These are phyloP conservation scores for Suillus placidus DNA, from an alignment of 768 basidiomycete genomes.

Conservation along the genomic window DNA sequence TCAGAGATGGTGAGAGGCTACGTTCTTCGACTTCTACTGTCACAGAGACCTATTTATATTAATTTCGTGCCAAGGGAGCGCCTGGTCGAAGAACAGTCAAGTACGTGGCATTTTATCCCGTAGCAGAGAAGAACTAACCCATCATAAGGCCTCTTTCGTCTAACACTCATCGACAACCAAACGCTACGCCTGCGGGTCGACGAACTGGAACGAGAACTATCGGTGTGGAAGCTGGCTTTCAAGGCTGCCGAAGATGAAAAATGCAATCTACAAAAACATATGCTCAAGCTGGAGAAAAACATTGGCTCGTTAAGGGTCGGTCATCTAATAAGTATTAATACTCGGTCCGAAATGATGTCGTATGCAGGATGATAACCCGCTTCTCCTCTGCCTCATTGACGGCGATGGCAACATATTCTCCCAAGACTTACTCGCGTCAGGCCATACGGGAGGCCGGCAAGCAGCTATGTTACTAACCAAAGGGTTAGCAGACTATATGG, in stretches of 20 bases:
- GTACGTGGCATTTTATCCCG: constrained; percentile 17
- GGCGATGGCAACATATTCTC: constrained; percentile 45
- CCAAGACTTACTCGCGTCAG: constrained; percentile 32
- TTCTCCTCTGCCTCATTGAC: constrained; percentile 42
- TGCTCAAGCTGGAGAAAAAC: constrained; percentile 33
- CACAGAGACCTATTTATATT: constrained; percentile 3
- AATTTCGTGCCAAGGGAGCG: constrained; percentile 28
- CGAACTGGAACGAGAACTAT: constrained; percentile 43
- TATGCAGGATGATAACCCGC: constrained; percentile 42
- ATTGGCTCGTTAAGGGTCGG: constrained; percentile 37
- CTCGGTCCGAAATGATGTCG: not conserved
- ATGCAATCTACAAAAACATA: constrained; percentile 29
- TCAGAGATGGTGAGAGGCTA: constrained; percentile 9
- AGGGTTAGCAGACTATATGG: constrained; percentile 37
- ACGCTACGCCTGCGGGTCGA: constrained; percentile 33
- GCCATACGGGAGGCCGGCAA: constrained; percentile 38
- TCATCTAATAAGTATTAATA: constrained; percentile 1
- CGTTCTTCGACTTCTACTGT: not conserved
- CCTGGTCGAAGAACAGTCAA: constrained; percentile 38
- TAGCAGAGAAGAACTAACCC: not conserved
- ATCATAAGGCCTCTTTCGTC: constrained; percentile 30
- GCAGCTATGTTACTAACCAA: constrained; percentile 40
- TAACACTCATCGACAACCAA: constrained; percentile 35
- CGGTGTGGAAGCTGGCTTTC: constrained; percentile 43
- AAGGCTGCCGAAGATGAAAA: constrained; percentile 38